phyloP scores from a whole-genome alignment of 495 filamentous ascomycete genomes.

The Hyaloscypha variabilis region DNA sequence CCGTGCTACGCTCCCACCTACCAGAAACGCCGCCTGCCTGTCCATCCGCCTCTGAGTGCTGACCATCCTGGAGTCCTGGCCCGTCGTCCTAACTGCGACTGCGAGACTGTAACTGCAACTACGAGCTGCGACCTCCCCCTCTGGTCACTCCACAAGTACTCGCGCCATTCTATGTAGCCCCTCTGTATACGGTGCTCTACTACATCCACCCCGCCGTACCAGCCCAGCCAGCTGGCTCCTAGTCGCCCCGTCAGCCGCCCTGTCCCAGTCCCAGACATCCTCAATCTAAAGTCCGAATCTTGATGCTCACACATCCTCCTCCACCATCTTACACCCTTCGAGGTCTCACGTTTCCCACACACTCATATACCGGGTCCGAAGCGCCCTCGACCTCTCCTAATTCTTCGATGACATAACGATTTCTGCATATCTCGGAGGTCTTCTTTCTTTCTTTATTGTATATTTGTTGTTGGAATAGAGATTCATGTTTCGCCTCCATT shows the following conservation, averaged over 20 bases:
- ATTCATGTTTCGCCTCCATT: constrained; percentile 30
- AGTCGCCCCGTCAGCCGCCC: constrained; percentile 3
- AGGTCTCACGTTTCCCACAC: not conserved
- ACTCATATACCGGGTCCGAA: not conserved
- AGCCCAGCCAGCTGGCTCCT: not conserved
- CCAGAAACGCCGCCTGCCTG: not conserved
- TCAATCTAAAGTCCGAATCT: constrained; percentile 16
- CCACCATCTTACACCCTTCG: constrained; percentile 6
- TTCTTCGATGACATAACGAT: constrained; percentile 25
- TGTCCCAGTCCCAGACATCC: constrained; percentile 6
- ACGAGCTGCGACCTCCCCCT: not conserved
- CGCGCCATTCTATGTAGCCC: not conserved
- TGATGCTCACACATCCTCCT: constrained; percentile 6
- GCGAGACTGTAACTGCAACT: not conserved
- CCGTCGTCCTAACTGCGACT: too few relatives aligned
- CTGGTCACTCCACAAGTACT: not conserved
- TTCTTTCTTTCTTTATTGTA: constrained; percentile 26
- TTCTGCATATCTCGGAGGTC: constrained; percentile 8
- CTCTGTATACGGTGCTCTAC: not conserved
- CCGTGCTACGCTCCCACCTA: not conserved
- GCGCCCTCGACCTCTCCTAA: not conserved
- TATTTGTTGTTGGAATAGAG: constrained; percentile 21
- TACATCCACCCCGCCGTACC: not conserved
- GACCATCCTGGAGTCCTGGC: too few relatives aligned
- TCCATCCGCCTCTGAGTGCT: too few relatives aligned